These are phyloP conservation scores for Mortierella sp. DNA, from an alignment of 371 early-diverging fungal genomes.

Conservation along the genomic window DNA sequence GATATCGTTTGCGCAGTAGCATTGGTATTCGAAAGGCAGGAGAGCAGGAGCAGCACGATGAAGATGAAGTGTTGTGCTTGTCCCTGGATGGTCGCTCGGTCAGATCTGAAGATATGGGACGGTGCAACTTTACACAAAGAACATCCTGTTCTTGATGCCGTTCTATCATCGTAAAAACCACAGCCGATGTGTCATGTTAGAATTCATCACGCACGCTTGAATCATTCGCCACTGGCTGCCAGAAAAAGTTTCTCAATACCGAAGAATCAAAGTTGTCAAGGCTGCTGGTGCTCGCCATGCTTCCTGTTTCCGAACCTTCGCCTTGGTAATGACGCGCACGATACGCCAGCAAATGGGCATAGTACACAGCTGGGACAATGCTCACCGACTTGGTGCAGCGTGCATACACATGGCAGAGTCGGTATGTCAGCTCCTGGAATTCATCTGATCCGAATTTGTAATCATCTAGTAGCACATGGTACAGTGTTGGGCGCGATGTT, in stretches of 20 bases:
- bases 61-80: no score
- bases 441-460: conserved; percentile 66
- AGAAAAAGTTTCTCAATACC: conserved; percentile 10
- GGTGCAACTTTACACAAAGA: conserved; percentile 28
- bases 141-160: conserved; percentile 20
- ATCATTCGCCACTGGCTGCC: background rate
- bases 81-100: no score
- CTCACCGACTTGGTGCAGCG: conserved; percentile 82
- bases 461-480: conserved; percentile 78
- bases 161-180: conserved; percentile 5
- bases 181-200: background rate
- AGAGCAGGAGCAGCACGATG: no score
- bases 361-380: conserved; percentile 88
- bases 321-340: conserved; percentile 60
- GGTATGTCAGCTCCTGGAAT: conserved; percentile 71
- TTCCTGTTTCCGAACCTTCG: background rate
- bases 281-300: background rate
- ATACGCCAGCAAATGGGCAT: conserved; percentile 88
- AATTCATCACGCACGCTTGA: background rate
- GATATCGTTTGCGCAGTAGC: no score
- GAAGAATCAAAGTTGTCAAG: conserved; percentile 1
- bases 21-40: no score
- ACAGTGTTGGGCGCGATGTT: conserved; percentile 79
- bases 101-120: no score
- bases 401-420: conserved; percentile 75